Evolutionary conservation across 768 basidiomycete genomes (phyloP).

Genomic region (Leccinum imitatum): DNA sequence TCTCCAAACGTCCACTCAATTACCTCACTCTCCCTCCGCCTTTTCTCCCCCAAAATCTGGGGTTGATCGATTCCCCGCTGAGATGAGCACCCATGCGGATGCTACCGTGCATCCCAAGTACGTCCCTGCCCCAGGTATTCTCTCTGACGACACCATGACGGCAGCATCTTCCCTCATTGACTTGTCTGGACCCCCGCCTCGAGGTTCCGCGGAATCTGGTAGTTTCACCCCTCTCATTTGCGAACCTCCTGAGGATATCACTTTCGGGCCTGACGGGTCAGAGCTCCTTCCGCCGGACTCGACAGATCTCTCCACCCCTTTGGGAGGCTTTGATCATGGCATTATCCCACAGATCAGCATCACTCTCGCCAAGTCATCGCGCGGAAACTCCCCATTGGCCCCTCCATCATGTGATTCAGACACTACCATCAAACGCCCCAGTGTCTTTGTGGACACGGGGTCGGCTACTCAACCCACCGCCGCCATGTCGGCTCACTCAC

Average conservation of each 20-base stretch:
- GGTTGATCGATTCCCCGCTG: constrained; percentile 27
- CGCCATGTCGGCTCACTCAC: constrained; percentile 11
- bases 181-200: constrained; percentile 12
- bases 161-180: constrained; percentile 15
- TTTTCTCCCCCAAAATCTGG: constrained; percentile 25
- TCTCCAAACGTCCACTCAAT: constrained; percentile 25
- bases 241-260: constrained; percentile 31
- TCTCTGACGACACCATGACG: constrained; percentile 15
- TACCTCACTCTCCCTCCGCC: constrained; percentile 28
- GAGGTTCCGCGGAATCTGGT: constrained; percentile 27
- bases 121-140: constrained; percentile 18
- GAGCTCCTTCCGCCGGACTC: constrained; percentile 15
- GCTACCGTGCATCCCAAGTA: constrained; percentile 16
- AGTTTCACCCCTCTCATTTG: constrained; percentile 28
- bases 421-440: constrained; percentile 25
- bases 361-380: constrained; percentile 30
- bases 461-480: constrained; percentile 23
- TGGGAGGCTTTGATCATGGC: constrained; percentile 14
- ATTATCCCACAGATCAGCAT: constrained; percentile 32
- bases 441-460: constrained; percentile 31
- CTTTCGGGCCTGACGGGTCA: constrained; percentile 14
- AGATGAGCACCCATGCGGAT: constrained; percentile 16
- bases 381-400: constrained; percentile 28
- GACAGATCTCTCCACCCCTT: constrained; percentile 15
- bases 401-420: constrained; percentile 30